Base-by-base conservation (phyloP, 1,139 yeast genomes). In the Ogataea hybrid region DNA sequence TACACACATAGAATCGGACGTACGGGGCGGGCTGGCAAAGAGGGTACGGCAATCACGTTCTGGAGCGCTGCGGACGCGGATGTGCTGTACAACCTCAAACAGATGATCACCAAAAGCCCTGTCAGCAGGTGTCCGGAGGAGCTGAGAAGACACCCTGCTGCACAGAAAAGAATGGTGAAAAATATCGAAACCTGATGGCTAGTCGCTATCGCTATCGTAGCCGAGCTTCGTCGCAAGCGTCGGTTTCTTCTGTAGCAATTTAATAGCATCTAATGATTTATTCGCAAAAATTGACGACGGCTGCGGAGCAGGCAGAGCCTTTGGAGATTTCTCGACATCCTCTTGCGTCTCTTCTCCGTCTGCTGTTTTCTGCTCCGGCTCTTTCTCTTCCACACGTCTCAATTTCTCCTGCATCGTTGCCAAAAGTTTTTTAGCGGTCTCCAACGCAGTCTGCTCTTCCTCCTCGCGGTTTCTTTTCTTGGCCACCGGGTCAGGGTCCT, bases 1-100 rank as follows among this genome's bases (percentile, higher is more conserved):
- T 92, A 89, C 56, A 79, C 92, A 23, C 98, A 92, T 63, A 73
- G 97, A 58, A 85, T 92, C 42, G 98, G 98, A 39, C 80, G 98
- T 64, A 92, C 98, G 1, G 98, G 97, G 25, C 77, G 98, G 59
- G 97, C 97, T 0, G 97, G 97, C 1, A 78, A 77, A 39, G 62
- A 61, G 5, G 97, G 98, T 38, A 69, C 74, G 6, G 84, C 96
- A 11, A 68, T 80, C 22, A 83, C 97, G 0, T 85, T 87, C 52
- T 70, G 73, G 49, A 81, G 75, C 36, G 72, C 73, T 7, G 75
- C 74, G 17, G 92, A 87, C 56, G 59, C 65, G 3, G 78, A 69
- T 0, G 63, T 80, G 1, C 70, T 82, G 43, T 59, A 61, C 36
- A 82, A 77, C 38, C 65, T 86, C 51, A 72, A 71, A 50, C 70